phyloP scores from a whole-genome alignment of 257 asterid species.

The Capsicum baccatum region DNA sequence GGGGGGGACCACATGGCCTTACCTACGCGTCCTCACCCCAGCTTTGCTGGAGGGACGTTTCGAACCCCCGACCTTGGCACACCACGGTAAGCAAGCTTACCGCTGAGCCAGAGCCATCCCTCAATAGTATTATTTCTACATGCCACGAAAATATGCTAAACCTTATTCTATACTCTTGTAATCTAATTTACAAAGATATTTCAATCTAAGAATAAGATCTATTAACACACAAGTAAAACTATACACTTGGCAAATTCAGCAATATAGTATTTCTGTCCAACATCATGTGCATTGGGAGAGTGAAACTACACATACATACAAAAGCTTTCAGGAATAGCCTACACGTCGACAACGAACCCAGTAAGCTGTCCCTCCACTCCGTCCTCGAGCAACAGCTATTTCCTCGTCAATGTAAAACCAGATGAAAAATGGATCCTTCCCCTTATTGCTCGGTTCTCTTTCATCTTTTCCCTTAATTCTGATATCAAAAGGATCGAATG shows the following conservation, averaged over 20 bases:
- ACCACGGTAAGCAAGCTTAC: too few species aligned
- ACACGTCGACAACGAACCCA: slow-evolving; percentile 82
- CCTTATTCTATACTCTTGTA: neutral
- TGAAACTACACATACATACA: slow-evolving; percentile 7
- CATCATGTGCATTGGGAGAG: slow-evolving; percentile 1
- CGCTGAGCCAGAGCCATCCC: too few species aligned
- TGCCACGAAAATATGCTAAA: neutral
- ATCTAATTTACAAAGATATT: neutral
- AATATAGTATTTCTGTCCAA: neutral
- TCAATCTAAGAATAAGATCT: neutral
- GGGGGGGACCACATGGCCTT: too few species aligned
- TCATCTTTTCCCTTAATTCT: slow-evolving; percentile 70
- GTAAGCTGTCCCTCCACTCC: slow-evolving; percentile 92
- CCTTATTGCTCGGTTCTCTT: slow-evolving; percentile 73
- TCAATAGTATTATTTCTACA: neutral
- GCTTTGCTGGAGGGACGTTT: too few species aligned
- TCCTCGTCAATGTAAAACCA: slow-evolving; percentile 96
- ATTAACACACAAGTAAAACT: neutral
- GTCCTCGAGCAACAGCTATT: slow-evolving; percentile 94
- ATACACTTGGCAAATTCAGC: neutral
- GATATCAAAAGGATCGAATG: slow-evolving; percentile 69
- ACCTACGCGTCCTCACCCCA: too few species aligned
- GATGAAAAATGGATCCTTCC: slow-evolving; percentile 75
- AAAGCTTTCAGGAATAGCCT: slow-evolving; percentile 31
- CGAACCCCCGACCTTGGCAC: too few species aligned